Evolutionary conservation across 2,329 filamentous ascomycete genomes (phyloP), one percentile per base, ranked within the genome.

Genomic region (Colletotrichum sp.): DNA sequence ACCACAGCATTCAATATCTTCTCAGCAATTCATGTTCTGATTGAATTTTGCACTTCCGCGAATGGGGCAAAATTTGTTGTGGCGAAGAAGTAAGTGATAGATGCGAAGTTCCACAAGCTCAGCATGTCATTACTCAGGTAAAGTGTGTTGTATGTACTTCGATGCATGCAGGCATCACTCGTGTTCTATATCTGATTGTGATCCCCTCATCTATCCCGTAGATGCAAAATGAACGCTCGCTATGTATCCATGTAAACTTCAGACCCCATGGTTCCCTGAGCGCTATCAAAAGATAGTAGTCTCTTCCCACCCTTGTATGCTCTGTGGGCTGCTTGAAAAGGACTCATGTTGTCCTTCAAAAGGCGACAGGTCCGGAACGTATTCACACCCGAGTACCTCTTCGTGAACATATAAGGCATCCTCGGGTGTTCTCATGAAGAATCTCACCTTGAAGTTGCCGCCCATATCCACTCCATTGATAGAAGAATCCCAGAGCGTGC

Each of bases 171-270:
- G n/a, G 2, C 10, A 21, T 13, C 44, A 21, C n/a, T 0, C 12
- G n/a, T 52, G 44, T 52, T 52, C 44, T 52, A 8, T 52, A 13
- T 52, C 44, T 52, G 8, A 21, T 21, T 21, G 39, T 0, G 2
- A 49, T 7, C 8, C 39, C 18, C 18, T 49, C 0, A 0, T n/a
- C 9, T 49, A 0, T 0, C 18, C 8, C n/a, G 8, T 5, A 24
- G 10, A 21, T 21, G n/a, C 1, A 52, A 52, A 13, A 13, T 8
- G 44, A 13, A 52, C 44, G 44, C 44, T 52, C 44, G 44, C n/a
- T 52, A 21, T 52, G n/a, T 21, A 52, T 0, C 4, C 1, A 52
- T 2, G 44, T 21, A 21, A 52, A 13, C 0, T 3, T 21, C 44
- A 52, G 44, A 52, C 12, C 10, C n/a, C 0, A 21, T 21, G 44